Evolutionary conservation across 164 flowering plant genomes (phyloP), one percentile per base, ranked within the genome.

Genomic region (Vitis riparia): DNA sequence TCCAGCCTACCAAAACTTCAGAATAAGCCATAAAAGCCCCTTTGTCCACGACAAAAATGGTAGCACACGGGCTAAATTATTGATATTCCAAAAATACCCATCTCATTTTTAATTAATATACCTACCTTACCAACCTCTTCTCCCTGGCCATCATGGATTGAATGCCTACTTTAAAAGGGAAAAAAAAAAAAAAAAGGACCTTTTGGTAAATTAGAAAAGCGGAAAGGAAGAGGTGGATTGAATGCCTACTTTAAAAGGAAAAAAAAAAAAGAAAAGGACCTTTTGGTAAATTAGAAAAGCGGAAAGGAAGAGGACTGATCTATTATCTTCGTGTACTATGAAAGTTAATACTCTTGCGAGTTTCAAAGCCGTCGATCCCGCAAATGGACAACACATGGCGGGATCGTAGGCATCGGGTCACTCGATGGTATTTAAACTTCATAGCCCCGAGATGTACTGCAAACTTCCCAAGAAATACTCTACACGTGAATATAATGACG

Each of bases 301-400:
- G 5, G 44, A 37, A 59, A 11, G 14, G 8, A 0, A 16, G 65
- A 50, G 62, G 32, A 9, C 17, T 9, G 60, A 70, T 74, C 64
- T 72, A 69, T 65, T 75, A 55, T 19, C n/a, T 52, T 52, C 62
- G 37, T 47, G 68, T 53, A 47, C 64, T 27, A 68, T 9, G 63
- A 37, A 63, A 63, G 59, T 19, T 51, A 49, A 59, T 67, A 17
- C 17, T 67, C 76, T 32, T 27, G 68, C 75, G 59, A 58, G 48
- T 64, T 58, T 68, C 59, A 49, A 63, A 65, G 82, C 76, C 82
- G 81, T 77, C 48, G 73, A 82, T 82, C 62, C 73, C 65, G 78
- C 70, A 8, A n/a, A 55, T 23, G 2, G 74, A 57, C 66, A 30
- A 66, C 59, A 48, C 48, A 57, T 10, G 30, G 72, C 79, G 66